Conservation (phyloP, 2,329 filamentous ascomycete genomes). For the Pyrenophora graminea region DNA sequence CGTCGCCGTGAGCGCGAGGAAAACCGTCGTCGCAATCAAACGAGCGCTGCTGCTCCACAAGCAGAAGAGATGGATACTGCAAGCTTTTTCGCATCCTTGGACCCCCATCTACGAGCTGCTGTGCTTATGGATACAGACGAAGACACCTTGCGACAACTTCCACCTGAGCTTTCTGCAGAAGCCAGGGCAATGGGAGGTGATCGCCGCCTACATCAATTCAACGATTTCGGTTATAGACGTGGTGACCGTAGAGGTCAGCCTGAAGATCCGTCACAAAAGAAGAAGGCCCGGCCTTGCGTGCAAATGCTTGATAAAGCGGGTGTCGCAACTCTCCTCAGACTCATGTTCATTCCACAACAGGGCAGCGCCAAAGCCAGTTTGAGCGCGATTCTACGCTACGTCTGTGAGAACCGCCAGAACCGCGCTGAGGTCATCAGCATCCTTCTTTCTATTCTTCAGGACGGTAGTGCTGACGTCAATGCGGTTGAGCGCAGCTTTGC, state of each 20-base stretch:
- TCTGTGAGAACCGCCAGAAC: slow-evolving; percentile 96
- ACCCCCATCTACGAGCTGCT: slow-evolving; percentile 80
- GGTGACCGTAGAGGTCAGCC: slow-evolving; percentile 46
- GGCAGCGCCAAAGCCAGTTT: slow-evolving; percentile 82
- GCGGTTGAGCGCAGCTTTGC: slow-evolving; percentile 96
- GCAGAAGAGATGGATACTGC: slow-evolving; percentile 85
- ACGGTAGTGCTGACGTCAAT: slow-evolving; percentile 89
- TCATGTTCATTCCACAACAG: slow-evolving; percentile 96
- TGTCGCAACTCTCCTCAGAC: slow-evolving; percentile 90
- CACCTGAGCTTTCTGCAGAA: slow-evolving; percentile 83
- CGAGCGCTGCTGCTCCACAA: slow-evolving; percentile 50
- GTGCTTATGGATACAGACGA: slow-evolving; percentile 92
- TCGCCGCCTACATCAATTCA: slow-evolving; percentile 59
- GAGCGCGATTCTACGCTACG: slow-evolving; percentile 84
- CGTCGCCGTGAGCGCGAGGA: slow-evolving; percentile 86
- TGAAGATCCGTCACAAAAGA: slow-evolving; percentile 59
- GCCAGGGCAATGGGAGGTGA: slow-evolving; percentile 71
- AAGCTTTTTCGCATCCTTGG: slow-evolving; percentile 88
- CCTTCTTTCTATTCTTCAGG: slow-evolving; percentile 88
- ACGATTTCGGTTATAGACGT: slow-evolving; percentile 39
- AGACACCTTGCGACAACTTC: slow-evolving; percentile 80
- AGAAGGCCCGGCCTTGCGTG: slow-evolving; percentile 76
- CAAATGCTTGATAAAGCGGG: slow-evolving; percentile 98
- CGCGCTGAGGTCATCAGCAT: slow-evolving; percentile 92
- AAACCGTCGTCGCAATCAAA: slow-evolving; percentile 68